A percentile compares a stretch with the other conserved stretches of the same genome.
phyloP scores from a whole-genome alignment of 2,329 filamentous ascomycete species.

The Metarhizium rileyi region DNA sequence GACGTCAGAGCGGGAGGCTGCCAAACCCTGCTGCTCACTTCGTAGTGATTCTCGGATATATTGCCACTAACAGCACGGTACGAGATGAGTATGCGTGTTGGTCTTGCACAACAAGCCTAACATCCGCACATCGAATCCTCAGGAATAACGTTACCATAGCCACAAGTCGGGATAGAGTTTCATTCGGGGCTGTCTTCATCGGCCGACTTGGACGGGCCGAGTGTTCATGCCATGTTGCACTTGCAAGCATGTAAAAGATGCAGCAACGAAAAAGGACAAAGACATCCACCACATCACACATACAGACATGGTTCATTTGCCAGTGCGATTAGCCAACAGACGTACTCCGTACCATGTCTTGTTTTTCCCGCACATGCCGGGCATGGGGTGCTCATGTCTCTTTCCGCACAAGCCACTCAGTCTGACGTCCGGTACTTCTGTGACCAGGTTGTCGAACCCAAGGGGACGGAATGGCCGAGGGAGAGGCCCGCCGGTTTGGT shows the following conservation, averaged over 20 bases:
- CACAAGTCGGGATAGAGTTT: not conserved
- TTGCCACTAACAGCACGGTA: not conserved
- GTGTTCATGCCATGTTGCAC: not conserved
- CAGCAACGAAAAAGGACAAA: not conserved
- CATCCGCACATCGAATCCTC: not conserved
- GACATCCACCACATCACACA: not conserved
- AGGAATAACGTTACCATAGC: not conserved
- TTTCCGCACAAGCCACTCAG: not conserved
- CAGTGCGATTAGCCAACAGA: not conserved
- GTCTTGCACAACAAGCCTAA: not conserved
- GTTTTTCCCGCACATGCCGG: not conserved
- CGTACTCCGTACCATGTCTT: too few relatives aligned
- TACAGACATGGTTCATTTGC: not conserved
- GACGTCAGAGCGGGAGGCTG: not conserved
- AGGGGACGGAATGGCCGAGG: conserved; percentile 1
- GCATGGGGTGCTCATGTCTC: too few relatives aligned
- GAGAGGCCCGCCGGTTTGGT: not conserved
- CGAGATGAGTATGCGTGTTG: not conserved
- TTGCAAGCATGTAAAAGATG: not conserved
- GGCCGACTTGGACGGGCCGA: not conserved
- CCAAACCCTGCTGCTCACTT: not conserved
- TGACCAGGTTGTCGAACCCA: not conserved
- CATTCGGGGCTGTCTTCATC: not conserved
- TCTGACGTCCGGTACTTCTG: not conserved
- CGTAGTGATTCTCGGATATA: not conserved